A percentile compares a stretch with the other conserved stretches of the same genome.
These are phyloP conservation scores for Penicillium sp. DNA, from an alignment of 2,329 filamentous ascomycete species.

Conservation along the genomic window DNA sequence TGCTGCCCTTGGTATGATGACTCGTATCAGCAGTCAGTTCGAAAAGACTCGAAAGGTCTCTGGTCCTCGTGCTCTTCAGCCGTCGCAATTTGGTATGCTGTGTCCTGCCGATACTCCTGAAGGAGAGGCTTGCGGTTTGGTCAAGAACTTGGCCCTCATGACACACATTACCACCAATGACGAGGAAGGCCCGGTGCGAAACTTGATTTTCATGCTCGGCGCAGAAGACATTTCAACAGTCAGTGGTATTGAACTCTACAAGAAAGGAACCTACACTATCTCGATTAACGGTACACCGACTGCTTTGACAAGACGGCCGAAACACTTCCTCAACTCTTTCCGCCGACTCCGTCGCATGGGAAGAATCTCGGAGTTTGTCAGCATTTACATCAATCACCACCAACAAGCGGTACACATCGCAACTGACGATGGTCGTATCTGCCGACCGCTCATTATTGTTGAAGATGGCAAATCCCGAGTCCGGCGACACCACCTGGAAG, in stretches of 20 bases:
- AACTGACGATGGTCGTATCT: constrained; percentile 95
- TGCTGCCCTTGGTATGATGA: constrained; percentile 98
- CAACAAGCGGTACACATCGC: constrained; percentile 91
- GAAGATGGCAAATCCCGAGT: constrained; percentile 84
- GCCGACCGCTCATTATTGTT: constrained; percentile 91
- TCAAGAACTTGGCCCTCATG: constrained; percentile 98
- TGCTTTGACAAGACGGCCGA: constrained; percentile 81
- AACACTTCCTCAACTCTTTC: constrained; percentile 81
- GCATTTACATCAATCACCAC: constrained; percentile 93
- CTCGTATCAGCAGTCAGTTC: constrained; percentile 95
- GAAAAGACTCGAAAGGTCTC: constrained; percentile 97
- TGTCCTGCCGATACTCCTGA: constrained; percentile 97
- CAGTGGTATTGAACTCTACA: constrained; percentile 83
- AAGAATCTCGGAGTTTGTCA: constrained; percentile 92
- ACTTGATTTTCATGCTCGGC: constrained; percentile 82
- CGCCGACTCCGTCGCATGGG: constrained; percentile 84
- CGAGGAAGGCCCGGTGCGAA: constrained; percentile 84
- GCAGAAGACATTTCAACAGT: constrained; percentile 79
- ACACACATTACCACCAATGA: constrained; percentile 98
- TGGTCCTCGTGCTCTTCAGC: constrained; percentile 91
- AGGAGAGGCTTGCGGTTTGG: constrained; percentile 95
- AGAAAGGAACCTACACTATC: constrained; percentile 79
- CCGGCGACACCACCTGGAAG: constrained; percentile 72
- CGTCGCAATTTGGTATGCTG: constrained; percentile 97
- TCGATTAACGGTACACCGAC: constrained; percentile 95